A percentile compares a stretch with the other conserved stretches of the same genome.
phyloP scores from a whole-genome alignment of 2,329 filamentous ascomycete genomes.

The Phialocephala sp. region DNA sequence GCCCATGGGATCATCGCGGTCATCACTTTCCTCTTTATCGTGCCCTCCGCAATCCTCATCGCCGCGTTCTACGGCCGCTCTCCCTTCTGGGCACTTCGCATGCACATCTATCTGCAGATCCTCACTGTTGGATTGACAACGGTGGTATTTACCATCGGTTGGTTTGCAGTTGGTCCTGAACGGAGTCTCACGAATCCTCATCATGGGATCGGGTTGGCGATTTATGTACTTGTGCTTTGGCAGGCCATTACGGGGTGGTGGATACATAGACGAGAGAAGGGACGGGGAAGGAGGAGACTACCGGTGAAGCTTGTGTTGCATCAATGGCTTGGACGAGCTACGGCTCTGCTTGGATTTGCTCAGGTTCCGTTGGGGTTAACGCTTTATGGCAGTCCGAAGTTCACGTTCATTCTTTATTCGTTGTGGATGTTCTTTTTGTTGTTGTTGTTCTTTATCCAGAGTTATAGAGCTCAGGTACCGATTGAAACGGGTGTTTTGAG shows the following conservation, averaged over 20 bases:
- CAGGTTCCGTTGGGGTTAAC: constrained; percentile 91
- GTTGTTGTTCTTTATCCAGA: constrained; percentile 78
- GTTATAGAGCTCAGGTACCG: constrained; percentile 66
- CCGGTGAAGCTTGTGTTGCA: constrained; percentile 60
- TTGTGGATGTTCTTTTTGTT: constrained; percentile 77
- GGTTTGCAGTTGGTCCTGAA: constrained; percentile 76
- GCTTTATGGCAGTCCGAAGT: constrained; percentile 87
- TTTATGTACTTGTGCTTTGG: constrained; percentile 74
- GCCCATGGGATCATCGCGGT: constrained; percentile 76
- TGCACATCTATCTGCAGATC: constrained; percentile 78
- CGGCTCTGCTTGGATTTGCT: constrained; percentile 80
- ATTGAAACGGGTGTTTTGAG: constrained; percentile 47
- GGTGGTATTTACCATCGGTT: constrained; percentile 76
- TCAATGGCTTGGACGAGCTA: constrained; percentile 81
- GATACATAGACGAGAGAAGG: constrained; percentile 50
- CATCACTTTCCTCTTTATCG: constrained; percentile 74
- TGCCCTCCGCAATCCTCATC: constrained; percentile 75
- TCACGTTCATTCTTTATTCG: constrained; percentile 84
- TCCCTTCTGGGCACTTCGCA: constrained; percentile 65
- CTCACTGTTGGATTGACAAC: constrained; percentile 71
- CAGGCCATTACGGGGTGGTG: constrained; percentile 74
- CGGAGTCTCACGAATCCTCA: constrained; percentile 81
- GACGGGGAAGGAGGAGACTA: constrained; percentile 48
- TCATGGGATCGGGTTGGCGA: constrained; percentile 81
- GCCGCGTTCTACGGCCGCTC: constrained; percentile 72